A percentile compares a stretch with the other conserved stretches of the same genome.
phyloP scores from a whole-genome alignment of 2,329 filamentous ascomycete species.

The Esteya vermicola region DNA sequence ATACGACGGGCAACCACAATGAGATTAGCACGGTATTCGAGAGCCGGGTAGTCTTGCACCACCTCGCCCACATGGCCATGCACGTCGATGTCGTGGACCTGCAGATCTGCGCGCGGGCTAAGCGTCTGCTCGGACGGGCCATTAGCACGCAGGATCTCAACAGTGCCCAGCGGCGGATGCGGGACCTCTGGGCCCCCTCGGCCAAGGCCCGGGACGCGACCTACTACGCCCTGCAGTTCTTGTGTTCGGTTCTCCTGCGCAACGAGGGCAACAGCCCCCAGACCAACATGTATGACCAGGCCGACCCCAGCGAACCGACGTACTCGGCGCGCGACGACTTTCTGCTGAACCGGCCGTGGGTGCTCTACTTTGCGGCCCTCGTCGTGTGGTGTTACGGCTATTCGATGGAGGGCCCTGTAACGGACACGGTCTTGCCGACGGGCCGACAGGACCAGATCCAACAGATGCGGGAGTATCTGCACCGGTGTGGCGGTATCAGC shows the following conservation, averaged over 20 bases:
- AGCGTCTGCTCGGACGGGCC: slow-evolving; percentile 67
- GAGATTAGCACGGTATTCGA: slow-evolving; percentile 59
- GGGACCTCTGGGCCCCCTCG: slow-evolving; percentile 75
- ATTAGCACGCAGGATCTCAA: slow-evolving; percentile 73
- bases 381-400: slow-evolving; percentile 95
- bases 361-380: slow-evolving; percentile 81
- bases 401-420: slow-evolving; percentile 69
- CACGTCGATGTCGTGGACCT: slow-evolving; percentile 96
- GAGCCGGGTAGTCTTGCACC: slow-evolving; percentile 76
- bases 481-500: slow-evolving; percentile 53
- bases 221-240: slow-evolving; percentile 81
- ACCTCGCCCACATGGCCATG: slow-evolving; percentile 94
- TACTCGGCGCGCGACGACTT: slow-evolving; percentile 84
- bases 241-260: slow-evolving; percentile 68
- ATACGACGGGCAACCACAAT: slow-evolving; percentile 36
- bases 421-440: slow-evolving; percentile 33
- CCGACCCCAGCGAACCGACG: slow-evolving; percentile 12
- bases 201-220: slow-evolving; percentile 81
- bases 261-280: slow-evolving; percentile 27
- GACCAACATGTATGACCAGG: slow-evolving; percentile 15
- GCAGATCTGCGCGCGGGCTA: slow-evolving; percentile 86
- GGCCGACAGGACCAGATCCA: slow-evolving; percentile 52
- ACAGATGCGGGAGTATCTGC: slow-evolving; percentile 70
- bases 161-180: slow-evolving; percentile 70
- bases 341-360: slow-evolving; percentile 84